Base-by-base conservation (phyloP, 2,329 filamentous ascomycete genomes). In the Lecanicillium sp. region DNA sequence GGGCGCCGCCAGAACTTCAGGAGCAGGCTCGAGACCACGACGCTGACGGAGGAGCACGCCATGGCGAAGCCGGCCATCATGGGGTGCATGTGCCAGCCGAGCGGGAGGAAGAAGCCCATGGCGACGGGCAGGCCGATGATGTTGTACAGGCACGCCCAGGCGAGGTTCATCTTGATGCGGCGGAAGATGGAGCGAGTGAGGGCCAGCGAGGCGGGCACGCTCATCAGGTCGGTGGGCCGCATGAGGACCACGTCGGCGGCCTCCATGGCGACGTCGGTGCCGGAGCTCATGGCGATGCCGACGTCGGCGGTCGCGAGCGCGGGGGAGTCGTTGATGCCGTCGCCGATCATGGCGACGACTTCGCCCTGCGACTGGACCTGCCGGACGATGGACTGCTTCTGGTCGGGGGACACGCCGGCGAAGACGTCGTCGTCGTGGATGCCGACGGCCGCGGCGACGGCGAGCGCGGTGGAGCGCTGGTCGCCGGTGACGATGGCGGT, bases 301-400 rank as follows among this genome's bases (percentile, higher is more conserved):
- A 97, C 83, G 57, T 95, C 84, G 10, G 93, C 90, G 0, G 90
- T 95, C 0, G 90, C 93, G 10, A 98, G 80, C 1, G 93, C 93
- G 0, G 93, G 93, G 0, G 90, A 95, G 70, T 98, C 93, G 67
- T 98, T 98, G 77, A 98, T 96, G 35, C 93, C 93, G 65, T 98
- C 93, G 44, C 93, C 90, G 12, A 97, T 90, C 93, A 98, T 98
- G 56, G 88, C 93, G 21, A 97, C 88, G 42, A 86, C 74, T 58
- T 90, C 79, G 52, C 89, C 89, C 43, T 74, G 67, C 0, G 75
- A 72, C 68, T 96, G 89, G 15, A 97, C 77, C 46, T 84, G 72
- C 42, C 81, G 79, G 58, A 98, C 77, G 56, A 97, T 94, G 23
- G 78, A 73, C 63, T 94, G 90, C 64, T 98, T 98, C 68, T 95